Conservation (phyloP, 2,329 filamentous ascomycete species). For the Periconia digitata region DNA sequence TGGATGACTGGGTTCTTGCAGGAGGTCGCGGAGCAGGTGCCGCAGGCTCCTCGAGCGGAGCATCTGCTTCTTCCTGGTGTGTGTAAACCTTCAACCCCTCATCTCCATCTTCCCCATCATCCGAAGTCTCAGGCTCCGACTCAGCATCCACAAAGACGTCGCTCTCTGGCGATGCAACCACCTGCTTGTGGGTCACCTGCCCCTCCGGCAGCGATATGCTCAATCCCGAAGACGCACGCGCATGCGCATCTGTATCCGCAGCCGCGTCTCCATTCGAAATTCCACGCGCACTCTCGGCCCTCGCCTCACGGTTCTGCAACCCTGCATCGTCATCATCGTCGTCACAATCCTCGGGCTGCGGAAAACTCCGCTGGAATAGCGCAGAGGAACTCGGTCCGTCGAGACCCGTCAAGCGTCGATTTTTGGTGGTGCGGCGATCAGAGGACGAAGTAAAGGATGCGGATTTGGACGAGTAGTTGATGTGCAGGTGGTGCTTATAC, state of each 20-base stretch:
- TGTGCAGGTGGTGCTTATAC: constrained; percentile 57
- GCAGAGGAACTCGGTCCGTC: constrained; percentile 44
- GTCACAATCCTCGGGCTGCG: constrained; percentile 42
- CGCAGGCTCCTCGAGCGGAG: background rate
- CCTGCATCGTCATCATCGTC: constrained; percentile 32
- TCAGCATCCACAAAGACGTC: constrained; percentile 31
- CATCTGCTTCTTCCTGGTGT: constrained; percentile 11
- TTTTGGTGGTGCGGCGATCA: constrained; percentile 47
- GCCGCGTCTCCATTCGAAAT: background rate
- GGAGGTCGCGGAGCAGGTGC: constrained; percentile 6
- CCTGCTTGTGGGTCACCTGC: constrained; percentile 22
- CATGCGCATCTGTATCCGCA: background rate
- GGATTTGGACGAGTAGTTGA: constrained; percentile 46
- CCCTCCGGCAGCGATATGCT: background rate
- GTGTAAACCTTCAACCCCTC: constrained; percentile 21
- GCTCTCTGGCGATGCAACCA: constrained; percentile 19
- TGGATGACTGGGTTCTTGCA: constrained; percentile 24
- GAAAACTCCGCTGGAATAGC: constrained; percentile 45
- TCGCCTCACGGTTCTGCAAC: constrained; percentile 11
- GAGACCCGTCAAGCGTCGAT: constrained; percentile 46
- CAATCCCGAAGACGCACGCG: background rate
- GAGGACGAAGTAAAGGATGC: constrained; percentile 51
- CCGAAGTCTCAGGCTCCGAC: constrained; percentile 29
- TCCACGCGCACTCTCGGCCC: constrained; percentile 21
- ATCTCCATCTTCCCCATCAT: background rate